Percentiles rank a stretch among this genome's conserved stretches.
Evolutionary conservation across 2,329 filamentous ascomycete species (phyloP).

Genomic region (Neurospora sp.): DNA sequence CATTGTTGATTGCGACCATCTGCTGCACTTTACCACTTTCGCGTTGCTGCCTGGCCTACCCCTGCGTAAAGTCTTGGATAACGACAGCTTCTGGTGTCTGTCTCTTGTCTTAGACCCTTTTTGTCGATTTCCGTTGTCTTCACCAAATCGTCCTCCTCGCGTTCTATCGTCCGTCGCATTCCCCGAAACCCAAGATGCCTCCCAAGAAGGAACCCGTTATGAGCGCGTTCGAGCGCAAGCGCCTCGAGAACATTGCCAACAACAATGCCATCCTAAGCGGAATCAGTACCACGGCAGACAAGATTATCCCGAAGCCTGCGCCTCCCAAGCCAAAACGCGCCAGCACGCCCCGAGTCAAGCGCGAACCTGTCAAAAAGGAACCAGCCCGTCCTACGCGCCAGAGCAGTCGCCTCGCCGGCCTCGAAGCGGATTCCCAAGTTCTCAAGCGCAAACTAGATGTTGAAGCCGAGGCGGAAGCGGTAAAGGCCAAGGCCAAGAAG

Average conservation of each 20-base stretch:
- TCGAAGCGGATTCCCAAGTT: slow-evolving; percentile 37
- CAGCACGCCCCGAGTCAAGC: slow-evolving; percentile 23
- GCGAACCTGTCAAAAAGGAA: slow-evolving; percentile 39
- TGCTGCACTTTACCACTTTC: neutral
- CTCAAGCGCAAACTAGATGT: slow-evolving; percentile 42
- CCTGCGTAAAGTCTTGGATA: neutral
- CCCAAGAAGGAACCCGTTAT: slow-evolving; percentile 42
- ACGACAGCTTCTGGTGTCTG: neutral
- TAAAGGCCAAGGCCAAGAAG: slow-evolving; percentile 47
- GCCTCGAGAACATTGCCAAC: slow-evolving; percentile 77
- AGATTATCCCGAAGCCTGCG: slow-evolving; percentile 51
- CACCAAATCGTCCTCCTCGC: neutral
- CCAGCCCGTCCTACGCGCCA: slow-evolving; percentile 41
- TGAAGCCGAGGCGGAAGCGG: slow-evolving; percentile 33
- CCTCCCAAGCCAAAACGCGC: slow-evolving; percentile 32
- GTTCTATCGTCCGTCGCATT: neutral
- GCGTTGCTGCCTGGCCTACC: neutral
- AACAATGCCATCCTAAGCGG: slow-evolving; percentile 75
- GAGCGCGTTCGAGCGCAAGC: slow-evolving; percentile 78
- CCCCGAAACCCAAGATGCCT: slow-evolving; percentile 32
- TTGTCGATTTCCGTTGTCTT: neutral
- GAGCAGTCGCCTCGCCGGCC: slow-evolving; percentile 48
- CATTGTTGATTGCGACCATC: neutral
- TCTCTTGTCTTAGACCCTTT: neutral
- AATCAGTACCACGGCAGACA: slow-evolving; percentile 61